Evolutionary conservation across 1,284 basidiomycete species (phyloP), one percentile per base, ranked within the genome.

Genomic region (Kalmanozyma brasiliensis): DNA sequence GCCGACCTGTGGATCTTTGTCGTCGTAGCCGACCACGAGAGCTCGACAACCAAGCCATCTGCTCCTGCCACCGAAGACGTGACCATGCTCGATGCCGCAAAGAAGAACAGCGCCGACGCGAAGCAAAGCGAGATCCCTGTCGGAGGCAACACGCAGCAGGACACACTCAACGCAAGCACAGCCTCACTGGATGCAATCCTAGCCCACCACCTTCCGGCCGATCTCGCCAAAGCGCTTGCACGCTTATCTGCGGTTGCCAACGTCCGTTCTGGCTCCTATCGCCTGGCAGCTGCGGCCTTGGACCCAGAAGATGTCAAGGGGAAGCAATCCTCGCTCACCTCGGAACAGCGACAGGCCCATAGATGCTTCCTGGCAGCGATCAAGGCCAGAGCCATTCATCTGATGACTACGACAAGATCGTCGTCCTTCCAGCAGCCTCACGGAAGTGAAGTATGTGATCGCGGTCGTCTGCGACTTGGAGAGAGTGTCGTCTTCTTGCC

Each of bases 1-100:
- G 34, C 42, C 14, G 51, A 55, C 5, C 17, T 59, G 26, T 65
- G 62, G 62, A 23, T 65, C 16, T 65, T 65, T 22, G 33, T 49
- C 13, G 46, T 20, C 11, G 24, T 40, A n/a, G 40, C 45, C n/a
- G 45, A 52, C 17, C n/a, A 52, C n/a, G 24, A 34, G 5, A 40
- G 33, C 1, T 29, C 40, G 23, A n/a, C 5, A 0, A 38, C 30
- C 20, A 40, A 36, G 4, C 13, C 30, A 6, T 6, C n/a, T 11
- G 26, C 42, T 4, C 24, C 0, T 20, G 23, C 17, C 20, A 32
- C 8, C 13, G 24, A 9, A 8, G 49, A 46, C 4, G 20, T 40
- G 40, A 14, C 19, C 14, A 23, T 19, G 17, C 30, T 16, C 19
- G 13, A 17, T 3, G 22, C 38, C 19, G 22, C 52, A n/a, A 35